phyloP scores from a whole-genome alignment of 352 stramenopile genomes.

The Phytophthora hibernalis region DNA sequence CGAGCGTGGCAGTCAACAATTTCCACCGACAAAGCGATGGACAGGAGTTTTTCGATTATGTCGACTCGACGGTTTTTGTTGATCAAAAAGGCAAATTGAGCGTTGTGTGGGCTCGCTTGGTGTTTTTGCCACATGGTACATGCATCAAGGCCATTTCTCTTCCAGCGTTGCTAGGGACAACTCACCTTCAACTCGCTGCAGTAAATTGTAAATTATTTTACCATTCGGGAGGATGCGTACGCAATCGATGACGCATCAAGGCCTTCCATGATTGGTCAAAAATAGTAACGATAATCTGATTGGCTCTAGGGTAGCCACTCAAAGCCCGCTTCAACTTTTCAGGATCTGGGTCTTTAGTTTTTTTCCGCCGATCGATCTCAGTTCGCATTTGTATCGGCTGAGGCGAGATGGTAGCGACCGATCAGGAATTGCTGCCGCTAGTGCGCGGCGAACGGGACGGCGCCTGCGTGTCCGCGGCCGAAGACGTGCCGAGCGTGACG shows the following conservation, averaged over 20 bases:
- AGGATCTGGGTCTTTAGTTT: slow-evolving; percentile 3
- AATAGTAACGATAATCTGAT: neutral
- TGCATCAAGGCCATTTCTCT: too few species aligned
- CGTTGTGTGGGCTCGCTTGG: too few species aligned
- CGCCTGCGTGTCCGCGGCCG: slow-evolving; percentile 61
- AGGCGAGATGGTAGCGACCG: slow-evolving; percentile 30
- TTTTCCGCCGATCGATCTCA: slow-evolving; percentile 20
- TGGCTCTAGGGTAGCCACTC: neutral
- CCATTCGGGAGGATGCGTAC: neutral
- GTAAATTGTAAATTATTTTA: too few species aligned
- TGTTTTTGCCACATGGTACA: too few species aligned
- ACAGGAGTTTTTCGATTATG: too few species aligned
- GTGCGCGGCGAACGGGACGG: slow-evolving; percentile 37
- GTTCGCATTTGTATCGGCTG: slow-evolving; percentile 27
- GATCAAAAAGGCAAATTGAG: too few species aligned
- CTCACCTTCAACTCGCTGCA: too few species aligned
- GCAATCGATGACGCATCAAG: slow-evolving; percentile 17
- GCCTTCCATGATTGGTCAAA: slow-evolving; percentile 3
- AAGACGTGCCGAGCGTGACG: slow-evolving; percentile 79
- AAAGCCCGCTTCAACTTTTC: too few species aligned
- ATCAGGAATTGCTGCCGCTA: slow-evolving; percentile 42
- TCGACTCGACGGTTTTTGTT: too few species aligned
- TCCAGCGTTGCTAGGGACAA: too few species aligned
- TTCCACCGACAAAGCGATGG: too few species aligned
- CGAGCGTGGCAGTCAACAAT: too few species aligned